A percentile compares a stretch with the other conserved stretches of the same genome.
phyloP scores from a whole-genome alignment of 169 alveolate genomes.

The Theileria annulata region DNA sequence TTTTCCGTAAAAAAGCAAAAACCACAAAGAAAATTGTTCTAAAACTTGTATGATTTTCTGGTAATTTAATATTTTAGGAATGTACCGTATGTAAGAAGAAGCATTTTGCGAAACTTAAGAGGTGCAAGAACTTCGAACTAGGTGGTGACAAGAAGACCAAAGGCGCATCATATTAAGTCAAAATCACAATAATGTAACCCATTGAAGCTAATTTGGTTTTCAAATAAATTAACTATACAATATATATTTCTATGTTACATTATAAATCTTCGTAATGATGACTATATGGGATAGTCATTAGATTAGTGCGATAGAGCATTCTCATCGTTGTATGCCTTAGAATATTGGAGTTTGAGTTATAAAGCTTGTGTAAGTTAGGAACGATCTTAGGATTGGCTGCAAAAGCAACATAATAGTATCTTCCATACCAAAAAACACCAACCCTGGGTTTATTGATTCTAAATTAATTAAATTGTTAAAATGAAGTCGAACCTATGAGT shows the following conservation, averaged over 20 bases:
- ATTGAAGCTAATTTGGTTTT: background rate
- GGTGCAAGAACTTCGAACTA: slow-evolving; percentile 98
- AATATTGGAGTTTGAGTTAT: slow-evolving; percentile 71
- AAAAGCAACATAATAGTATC: slow-evolving; percentile 75
- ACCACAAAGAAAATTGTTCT: slow-evolving; percentile 98
- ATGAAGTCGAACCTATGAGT: slow-evolving; percentile 53
- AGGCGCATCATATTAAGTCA: slow-evolving; percentile 79
- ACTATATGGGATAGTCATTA: slow-evolving; percentile 75
- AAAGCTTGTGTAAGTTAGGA: slow-evolving; percentile 72
- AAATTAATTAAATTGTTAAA: background rate
- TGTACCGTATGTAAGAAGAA: slow-evolving; percentile 97
- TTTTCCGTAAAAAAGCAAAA: slow-evolving; percentile 98
- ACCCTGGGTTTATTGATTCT: slow-evolving; percentile 77
- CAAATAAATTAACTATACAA: background rate
- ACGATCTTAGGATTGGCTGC: slow-evolving; percentile 75
- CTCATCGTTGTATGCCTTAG: slow-evolving; percentile 72
- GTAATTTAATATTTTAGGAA: slow-evolving; percentile 79
- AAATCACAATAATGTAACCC: background rate
- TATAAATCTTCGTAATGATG: slow-evolving; percentile 67
- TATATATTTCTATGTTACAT: slow-evolving; percentile 3
- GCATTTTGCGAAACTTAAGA: slow-evolving; percentile 93
- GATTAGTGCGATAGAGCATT: slow-evolving; percentile 77
- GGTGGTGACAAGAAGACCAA: slow-evolving; percentile 94
- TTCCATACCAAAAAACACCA: slow-evolving; percentile 79
- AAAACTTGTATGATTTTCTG: slow-evolving; percentile 76